These are phyloP conservation scores for Fusarium odoratissimum DNA, from an alignment of 2,329 filamentous ascomycete species.

Conservation along the genomic window DNA sequence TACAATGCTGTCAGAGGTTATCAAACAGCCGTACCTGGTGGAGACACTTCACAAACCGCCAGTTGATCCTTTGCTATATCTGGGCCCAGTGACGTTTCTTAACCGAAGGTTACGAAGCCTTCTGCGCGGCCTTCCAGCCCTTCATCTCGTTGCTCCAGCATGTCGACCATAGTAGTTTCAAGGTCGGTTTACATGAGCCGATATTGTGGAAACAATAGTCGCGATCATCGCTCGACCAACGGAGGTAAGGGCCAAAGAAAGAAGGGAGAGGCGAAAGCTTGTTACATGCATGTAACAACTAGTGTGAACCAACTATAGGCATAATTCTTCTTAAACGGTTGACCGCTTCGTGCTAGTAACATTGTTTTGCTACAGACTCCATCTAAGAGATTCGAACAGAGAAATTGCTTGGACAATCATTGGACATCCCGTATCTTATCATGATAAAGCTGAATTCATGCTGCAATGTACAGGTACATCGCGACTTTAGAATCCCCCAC, in stretches of 20 bases:
- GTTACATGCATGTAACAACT: slow-evolving; percentile 14
- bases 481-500: slow-evolving; percentile 4
- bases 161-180: slow-evolving; percentile 26
- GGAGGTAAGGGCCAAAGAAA: slow-evolving; percentile 29
- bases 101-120: slow-evolving; percentile 39
- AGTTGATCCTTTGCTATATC: slow-evolving; percentile 34
- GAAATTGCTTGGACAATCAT: slow-evolving; percentile 16
- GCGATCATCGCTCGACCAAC: slow-evolving; percentile 27
- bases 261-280: slow-evolving; percentile 32
- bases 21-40: slow-evolving; percentile 28
- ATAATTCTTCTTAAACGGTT: not conserved
- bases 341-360: slow-evolving; percentile 8
- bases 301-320: not conserved
- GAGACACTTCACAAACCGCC: slow-evolving; percentile 28
- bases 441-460: slow-evolving; percentile 18
- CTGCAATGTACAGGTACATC: slow-evolving; percentile 20
- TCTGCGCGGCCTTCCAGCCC: slow-evolving; percentile 19
- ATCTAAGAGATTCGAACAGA: slow-evolving; percentile 13
- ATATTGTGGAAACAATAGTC: slow-evolving; percentile 28
- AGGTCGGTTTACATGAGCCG: slow-evolving; percentile 33
- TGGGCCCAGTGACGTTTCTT: slow-evolving; percentile 38
- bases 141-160: slow-evolving; percentile 26
- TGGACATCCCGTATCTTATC: slow-evolving; percentile 17
- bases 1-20: slow-evolving; percentile 20
- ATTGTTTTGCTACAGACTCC: not conserved